These are phyloP conservation scores for Jasminum sambac DNA, from an alignment of 257 asterid species.

Conservation along the genomic window DNA sequence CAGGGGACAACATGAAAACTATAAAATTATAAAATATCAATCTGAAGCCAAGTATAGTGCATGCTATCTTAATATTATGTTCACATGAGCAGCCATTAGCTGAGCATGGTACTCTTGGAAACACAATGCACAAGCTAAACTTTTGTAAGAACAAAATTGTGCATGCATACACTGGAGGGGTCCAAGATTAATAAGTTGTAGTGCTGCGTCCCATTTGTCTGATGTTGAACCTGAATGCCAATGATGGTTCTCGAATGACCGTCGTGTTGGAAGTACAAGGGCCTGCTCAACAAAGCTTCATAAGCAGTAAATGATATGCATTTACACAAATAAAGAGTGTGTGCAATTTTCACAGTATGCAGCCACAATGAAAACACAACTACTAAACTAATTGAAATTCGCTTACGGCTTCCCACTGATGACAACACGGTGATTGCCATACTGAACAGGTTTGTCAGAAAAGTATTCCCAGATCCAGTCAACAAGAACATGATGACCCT, in stretches of 20 bases:
- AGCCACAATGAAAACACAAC: slow-evolving; percentile 3
- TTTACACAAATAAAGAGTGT: background rate
- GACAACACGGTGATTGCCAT: slow-evolving; percentile 49
- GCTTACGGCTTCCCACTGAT: slow-evolving; percentile 79
- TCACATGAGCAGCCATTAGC: slow-evolving; percentile 7
- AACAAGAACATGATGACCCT: slow-evolving; percentile 57
- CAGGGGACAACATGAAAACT: background rate
- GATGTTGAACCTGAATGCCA: slow-evolving; percentile 75
- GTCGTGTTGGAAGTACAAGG: slow-evolving; percentile 90
- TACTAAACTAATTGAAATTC: slow-evolving; percentile 13
- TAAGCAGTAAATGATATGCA: background rate
- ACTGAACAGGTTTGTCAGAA: slow-evolving; percentile 35
- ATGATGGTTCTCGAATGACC: slow-evolving; percentile 94
- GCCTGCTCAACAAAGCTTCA: slow-evolving; percentile 51
- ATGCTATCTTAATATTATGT: slow-evolving; percentile 4
- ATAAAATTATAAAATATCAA: background rate
- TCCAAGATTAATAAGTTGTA: slow-evolving; percentile 75
- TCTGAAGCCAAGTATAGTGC: background rate
- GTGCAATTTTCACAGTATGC: background rate
- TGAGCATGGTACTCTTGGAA: background rate
- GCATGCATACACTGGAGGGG: slow-evolving; percentile 72
- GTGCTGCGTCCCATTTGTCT: slow-evolving; percentile 51
- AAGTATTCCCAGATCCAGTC: slow-evolving; percentile 95
- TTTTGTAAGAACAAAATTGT: slow-evolving; percentile 17
- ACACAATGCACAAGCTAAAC: slow-evolving; percentile 4